phyloP scores from a whole-genome alignment of 371 early-diverging fungal species.

The Lichtheimia ornata region DNA sequence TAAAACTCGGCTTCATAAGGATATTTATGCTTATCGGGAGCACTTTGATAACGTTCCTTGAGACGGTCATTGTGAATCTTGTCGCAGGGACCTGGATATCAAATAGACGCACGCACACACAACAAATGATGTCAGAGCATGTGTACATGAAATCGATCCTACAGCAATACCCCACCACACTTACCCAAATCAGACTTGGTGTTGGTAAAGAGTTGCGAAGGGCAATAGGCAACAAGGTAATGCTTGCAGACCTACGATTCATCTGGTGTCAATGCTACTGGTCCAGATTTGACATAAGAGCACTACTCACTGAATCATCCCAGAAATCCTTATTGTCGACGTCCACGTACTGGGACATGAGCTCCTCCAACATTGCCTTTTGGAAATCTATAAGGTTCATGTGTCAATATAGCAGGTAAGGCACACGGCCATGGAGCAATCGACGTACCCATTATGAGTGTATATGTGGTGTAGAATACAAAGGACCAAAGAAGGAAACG shows the following conservation, averaged over 20 bases:
- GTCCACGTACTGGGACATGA: conserved; percentile 77
- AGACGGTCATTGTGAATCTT: conserved; percentile 84
- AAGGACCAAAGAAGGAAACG: too few species aligned
- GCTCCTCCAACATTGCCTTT: conserved; percentile 76
- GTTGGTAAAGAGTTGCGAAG: conserved; percentile 83
- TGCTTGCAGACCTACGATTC: conserved; percentile 79
- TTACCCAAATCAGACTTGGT: conserved; percentile 85
- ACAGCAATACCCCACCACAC: conserved; percentile 12
- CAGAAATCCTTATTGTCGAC: conserved; percentile 67
- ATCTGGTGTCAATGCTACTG: too few species aligned
- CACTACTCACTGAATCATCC: conserved; percentile 59
- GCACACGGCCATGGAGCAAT: too few species aligned
- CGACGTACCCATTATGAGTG: too few species aligned
- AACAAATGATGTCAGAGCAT: too few species aligned
- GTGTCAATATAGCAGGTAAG: too few species aligned
- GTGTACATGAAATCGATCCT: neutral
- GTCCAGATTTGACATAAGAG: conserved; percentile 1
- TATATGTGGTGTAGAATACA: too few species aligned
- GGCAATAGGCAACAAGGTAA: conserved; percentile 85
- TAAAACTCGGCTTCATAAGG: conserved; percentile 81
- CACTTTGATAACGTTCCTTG: conserved; percentile 72
- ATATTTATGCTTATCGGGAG: conserved; percentile 64
- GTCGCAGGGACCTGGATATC: conserved; percentile 59
- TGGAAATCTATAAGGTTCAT: conserved; percentile 53
- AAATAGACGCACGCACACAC: neutral